phyloP scores from a whole-genome alignment of 371 early-diverging fungal genomes.

The Rozella allomycis region DNA sequence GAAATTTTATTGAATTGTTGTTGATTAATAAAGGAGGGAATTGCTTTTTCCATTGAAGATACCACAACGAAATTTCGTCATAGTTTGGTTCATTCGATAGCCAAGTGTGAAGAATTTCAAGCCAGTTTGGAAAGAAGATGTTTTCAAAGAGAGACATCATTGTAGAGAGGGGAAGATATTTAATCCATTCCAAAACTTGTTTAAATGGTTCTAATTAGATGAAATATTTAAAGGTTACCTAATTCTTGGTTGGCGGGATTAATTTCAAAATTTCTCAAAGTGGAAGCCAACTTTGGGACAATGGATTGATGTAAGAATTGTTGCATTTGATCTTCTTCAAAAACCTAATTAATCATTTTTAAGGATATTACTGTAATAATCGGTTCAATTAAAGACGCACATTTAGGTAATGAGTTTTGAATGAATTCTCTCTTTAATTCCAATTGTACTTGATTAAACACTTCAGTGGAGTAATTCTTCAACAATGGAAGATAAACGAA shows the following conservation, averaged over 20 bases:
- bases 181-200: slow-evolving; percentile 39
- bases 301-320: slow-evolving; percentile 30
- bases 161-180: slow-evolving; percentile 23
- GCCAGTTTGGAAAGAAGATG: slow-evolving; percentile 56
- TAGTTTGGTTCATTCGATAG: slow-evolving; percentile 26
- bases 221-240: no score
- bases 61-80: slow-evolving; percentile 52
- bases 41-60: slow-evolving; percentile 41
- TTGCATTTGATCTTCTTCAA: slow-evolving; percentile 32
- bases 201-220: slow-evolving; percentile 21
- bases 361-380: no score
- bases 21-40: no score
- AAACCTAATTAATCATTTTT: slow-evolving; percentile 13
- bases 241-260: slow-evolving; percentile 49
- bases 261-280: slow-evolving; percentile 37
- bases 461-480: no score
- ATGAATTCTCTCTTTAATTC: no score
- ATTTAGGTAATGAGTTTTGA: no score
- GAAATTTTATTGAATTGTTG: no score
- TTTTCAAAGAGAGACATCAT: slow-evolving; percentile 40
- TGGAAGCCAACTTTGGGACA: slow-evolving; percentile 40
- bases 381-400: no score
- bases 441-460: no score
- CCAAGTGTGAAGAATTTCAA: slow-evolving; percentile 41
- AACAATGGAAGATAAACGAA: no score